Base-by-base conservation (phyloP, 1,284 basidiomycete genomes). In the Moesziomyces sp. region DNA sequence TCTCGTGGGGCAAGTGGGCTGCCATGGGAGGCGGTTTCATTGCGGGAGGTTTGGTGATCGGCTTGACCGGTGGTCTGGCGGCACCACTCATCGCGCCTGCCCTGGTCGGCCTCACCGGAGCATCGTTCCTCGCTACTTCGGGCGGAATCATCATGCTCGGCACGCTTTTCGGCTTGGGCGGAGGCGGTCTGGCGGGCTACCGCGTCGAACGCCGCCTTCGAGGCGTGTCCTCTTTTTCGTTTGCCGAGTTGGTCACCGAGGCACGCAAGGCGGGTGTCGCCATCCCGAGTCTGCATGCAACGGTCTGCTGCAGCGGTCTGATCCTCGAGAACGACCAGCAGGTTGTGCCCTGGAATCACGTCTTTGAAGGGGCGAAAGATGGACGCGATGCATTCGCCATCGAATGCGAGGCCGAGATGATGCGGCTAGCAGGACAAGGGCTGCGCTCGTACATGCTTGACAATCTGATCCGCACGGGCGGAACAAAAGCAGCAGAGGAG, bases 401-500 rank as follows among this genome's bases (percentile, higher is more conserved):
- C 63, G 57, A 68, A 19, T 74, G 65, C 52, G 80, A 81, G 67
- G 65, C 74, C 5, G 55, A 65, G 18, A 68, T 77, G 66, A 78
- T 81, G 77, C 59, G 57, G 11, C 46, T 69, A 33, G 78, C 80
- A 0, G 80, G 80, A 0, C 58, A 59, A 35, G 74, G 69, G 0
- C 49, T 81, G 51, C 63, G 72, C 18, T 58, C 65, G 6, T 81
- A 80, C 58, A 74, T 79, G 59, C 48, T 71, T 8, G 66, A 78
- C 57, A 52, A 73, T 16, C 49, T 77, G 43, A 71, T 77, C 42
- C 62, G 65, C 7, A 68, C 66, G 13, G 68, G 76, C 8, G 80
- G 78, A 10, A 68, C 71, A 3, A 75, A 69, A 35, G 78, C 72
- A 6, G 80, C 72, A 3, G 64, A 70, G 28, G 86, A 88, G 69